Base-by-base conservation (phyloP, 1,139 yeast genomes). In the Geotrichum fermentans region DNA sequence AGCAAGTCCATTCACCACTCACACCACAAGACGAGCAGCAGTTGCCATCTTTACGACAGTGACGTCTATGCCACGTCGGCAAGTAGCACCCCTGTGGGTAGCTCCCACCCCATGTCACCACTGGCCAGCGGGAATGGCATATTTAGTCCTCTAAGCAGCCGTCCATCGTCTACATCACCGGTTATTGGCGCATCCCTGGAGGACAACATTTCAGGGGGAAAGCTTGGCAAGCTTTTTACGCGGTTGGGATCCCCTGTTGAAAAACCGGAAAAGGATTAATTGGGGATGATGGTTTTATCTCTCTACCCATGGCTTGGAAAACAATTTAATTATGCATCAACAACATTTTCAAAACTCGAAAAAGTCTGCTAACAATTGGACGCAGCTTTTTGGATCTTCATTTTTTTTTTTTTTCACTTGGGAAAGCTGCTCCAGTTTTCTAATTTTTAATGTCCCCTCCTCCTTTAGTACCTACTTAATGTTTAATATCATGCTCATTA, bases 21-120 rank as follows among this genome's bases (percentile, higher is more conserved):
- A 20, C 57, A 55, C 30, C 54, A 55, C 50, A 55, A 55, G 45
- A 43, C 58, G 11, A 52, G 55, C 43, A 34, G 40, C 13, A 50
- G 51, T 42, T 52, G 45, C 38, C 57, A 55, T 24, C 48, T 55
- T 21, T 54, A 48, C 36, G 53, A 51, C 26, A 53, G 56, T 11
- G 58, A 57, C 39, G 51, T 57, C 37, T 51, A 58, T 24, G 50
- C 59, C 29, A 58, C 60, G 7, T 57, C 60, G 4, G 49, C 56
- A 10, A 58, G 59, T 0, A 37, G 40, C 20, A 37, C 40, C 6
- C 40, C 40, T 21, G 40, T 37, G 8, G 40, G 40, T 6, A 24
- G 17, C 29, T 21, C n/a, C 11, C 40, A 34, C 14, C 38, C 38
- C 38, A 34, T 34, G 20, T 34, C 38, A 13, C 38, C 38, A 8